These are phyloP conservation scores for Penicillium italicum DNA, from an alignment of 2,329 filamentous ascomycete species.

Conservation along the genomic window DNA sequence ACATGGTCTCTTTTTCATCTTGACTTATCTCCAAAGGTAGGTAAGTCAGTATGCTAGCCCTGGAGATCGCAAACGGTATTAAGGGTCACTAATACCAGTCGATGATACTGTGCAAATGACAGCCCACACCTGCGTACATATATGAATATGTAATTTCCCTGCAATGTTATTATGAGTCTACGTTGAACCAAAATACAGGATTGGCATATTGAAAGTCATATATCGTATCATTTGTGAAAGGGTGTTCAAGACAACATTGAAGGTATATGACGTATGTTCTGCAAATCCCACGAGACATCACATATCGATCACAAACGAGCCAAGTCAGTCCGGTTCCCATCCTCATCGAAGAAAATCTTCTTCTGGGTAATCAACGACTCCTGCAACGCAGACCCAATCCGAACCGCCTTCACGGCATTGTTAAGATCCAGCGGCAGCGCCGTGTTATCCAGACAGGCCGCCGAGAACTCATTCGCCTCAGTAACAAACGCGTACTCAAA, in stretches of 20 bases:
- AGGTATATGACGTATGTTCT: neutral
- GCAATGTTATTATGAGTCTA: neutral
- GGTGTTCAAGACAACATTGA: neutral
- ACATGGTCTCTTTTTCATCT: too few species aligned
- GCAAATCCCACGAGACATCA: neutral
- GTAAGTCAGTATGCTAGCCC: too few species aligned
- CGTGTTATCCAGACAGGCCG: slow-evolving; percentile 54
- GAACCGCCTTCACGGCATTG: slow-evolving; percentile 55
- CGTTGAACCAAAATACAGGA: neutral
- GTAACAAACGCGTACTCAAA: slow-evolving; percentile 63
- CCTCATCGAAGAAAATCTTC: slow-evolving; percentile 59
- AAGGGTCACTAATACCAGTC: neutral
- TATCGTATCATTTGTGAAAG: neutral
- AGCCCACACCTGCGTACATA: too few species aligned
- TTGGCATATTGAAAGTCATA: neutral
- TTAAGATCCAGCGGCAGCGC: slow-evolving; percentile 54
- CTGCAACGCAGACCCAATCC: slow-evolving; percentile 60
- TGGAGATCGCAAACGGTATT: neutral
- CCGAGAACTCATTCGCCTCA: slow-evolving; percentile 64
- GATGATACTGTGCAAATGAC: neutral
- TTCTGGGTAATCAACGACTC: slow-evolving; percentile 53
- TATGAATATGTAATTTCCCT: too few species aligned
- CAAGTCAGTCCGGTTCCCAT: slow-evolving; percentile 46
- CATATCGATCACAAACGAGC: slow-evolving; percentile 35
- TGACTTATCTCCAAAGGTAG: too few species aligned